Conservation (phyloP, 2,329 filamentous ascomycete genomes). For the Albophoma yamanashiensis region DNA sequence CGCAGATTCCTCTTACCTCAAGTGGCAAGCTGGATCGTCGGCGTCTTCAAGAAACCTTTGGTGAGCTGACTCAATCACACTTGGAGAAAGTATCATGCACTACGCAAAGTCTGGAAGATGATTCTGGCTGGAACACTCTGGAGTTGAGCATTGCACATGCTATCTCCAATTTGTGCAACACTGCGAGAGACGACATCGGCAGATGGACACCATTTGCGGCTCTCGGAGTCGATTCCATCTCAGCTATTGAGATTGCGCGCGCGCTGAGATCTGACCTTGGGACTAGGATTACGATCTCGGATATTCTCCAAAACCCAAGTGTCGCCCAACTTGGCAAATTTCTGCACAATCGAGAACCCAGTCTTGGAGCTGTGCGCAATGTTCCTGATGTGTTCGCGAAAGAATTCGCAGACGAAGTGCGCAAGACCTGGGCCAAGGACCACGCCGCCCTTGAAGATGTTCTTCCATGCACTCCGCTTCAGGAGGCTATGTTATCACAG, state of each 20-base stretch:
- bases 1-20: conserved; percentile 56
- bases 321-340: conserved; percentile 46
- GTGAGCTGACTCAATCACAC: conserved; percentile 29
- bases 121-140: conserved; percentile 35
- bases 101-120: conserved; percentile 16
- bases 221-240: conserved; percentile 77
- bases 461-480: conserved; percentile 74
- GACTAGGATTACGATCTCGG: conserved; percentile 50
- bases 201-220: conserved; percentile 63
- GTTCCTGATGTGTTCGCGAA: conserved; percentile 20
- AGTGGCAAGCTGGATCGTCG: conserved; percentile 65
- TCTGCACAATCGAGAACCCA: conserved; percentile 2
- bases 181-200: conserved; percentile 35
- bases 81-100: conserved; percentile 25
- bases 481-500: conserved; percentile 71
- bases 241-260: conserved; percentile 60
- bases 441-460: conserved; percentile 38
- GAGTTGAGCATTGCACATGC: conserved; percentile 47
- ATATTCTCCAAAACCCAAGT: conserved; percentile 57
- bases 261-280: conserved; percentile 35
- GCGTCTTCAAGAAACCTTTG: conserved; percentile 37
- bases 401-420: conserved; percentile 1
- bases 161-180: conserved; percentile 38
- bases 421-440: conserved; percentile 2
- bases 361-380: neutral